Conservation (phyloP, 352 stramenopile genomes). For the Elongisporangium prolatum region DNA sequence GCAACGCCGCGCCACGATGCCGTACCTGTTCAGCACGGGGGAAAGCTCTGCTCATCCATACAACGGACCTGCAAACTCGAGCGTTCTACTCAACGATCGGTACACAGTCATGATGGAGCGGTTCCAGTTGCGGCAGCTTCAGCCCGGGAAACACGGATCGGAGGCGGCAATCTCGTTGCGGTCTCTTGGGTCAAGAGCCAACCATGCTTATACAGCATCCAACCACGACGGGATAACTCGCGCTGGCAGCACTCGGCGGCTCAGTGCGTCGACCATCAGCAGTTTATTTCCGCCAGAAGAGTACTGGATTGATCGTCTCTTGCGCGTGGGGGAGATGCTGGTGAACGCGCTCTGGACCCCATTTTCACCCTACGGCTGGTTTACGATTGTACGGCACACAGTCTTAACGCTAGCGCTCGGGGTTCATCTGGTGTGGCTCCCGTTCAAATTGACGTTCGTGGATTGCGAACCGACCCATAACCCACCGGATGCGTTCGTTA, state of each 20-base stretch:
- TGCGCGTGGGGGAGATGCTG: background rate
- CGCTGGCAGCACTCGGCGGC: no score
- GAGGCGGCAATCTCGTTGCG: no score
- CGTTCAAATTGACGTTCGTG: conserved; percentile 18
- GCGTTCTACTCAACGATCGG: background rate
- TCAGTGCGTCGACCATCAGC: no score
- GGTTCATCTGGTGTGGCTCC: conserved; percentile 23
- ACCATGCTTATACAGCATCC: background rate
- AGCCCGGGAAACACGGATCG: conserved; percentile 1
- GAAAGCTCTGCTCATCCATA: no score
- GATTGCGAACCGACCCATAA: background rate
- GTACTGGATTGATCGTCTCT: background rate
- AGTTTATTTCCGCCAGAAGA: no score
- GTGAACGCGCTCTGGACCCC: conserved; percentile 1
- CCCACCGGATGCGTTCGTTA: conserved; percentile 5
- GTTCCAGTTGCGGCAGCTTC: conserved; percentile 40
- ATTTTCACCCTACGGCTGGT: conserved; percentile 13
- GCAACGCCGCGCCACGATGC: no score
- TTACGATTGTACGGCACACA: conserved; percentile 16
- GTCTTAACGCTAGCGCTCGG: conserved; percentile 16
- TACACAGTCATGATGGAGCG: conserved; percentile 49
- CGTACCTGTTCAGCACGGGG: no score
- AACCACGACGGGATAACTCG: no score
- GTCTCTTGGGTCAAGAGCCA: background rate
- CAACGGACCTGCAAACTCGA: no score